These are phyloP conservation scores for Peronospora farinosa DNA, from an alignment of 352 stramenopile genomes.

Conservation along the genomic window DNA sequence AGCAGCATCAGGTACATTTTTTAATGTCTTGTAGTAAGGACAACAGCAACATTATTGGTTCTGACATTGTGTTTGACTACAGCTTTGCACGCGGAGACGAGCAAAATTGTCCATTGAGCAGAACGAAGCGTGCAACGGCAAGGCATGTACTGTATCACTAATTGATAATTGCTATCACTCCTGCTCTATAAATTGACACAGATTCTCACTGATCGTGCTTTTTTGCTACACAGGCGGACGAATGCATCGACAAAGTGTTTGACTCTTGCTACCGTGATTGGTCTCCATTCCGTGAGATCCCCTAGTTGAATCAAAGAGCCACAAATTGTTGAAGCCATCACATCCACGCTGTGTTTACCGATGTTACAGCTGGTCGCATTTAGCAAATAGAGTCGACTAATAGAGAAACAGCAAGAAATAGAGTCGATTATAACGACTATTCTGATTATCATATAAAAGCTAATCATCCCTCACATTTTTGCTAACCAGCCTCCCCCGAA, in stretches of 20 bases:
- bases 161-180: background rate
- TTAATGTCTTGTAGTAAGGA: background rate
- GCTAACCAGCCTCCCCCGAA: too few species aligned
- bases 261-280: conserved; percentile 82
- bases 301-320: conserved; percentile 22
- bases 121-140: conserved; percentile 71
- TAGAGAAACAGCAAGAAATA: background rate
- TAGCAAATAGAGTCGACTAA: background rate
- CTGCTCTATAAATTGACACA: background rate
- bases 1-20: conserved; percentile 83
- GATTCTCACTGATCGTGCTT: background rate
- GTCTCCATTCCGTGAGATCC: conserved; percentile 77
- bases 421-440: background rate
- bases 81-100: conserved; percentile 85
- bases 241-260: conserved; percentile 82
- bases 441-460: too few species aligned
- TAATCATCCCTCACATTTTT: too few species aligned
- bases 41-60: background rate
- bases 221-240: conserved; percentile 54
- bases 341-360: background rate
- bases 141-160: conserved; percentile 29
- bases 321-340: background rate
- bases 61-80: conserved; percentile 4
- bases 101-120: conserved; percentile 80
- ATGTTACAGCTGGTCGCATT: background rate